Percentiles rank a stretch among this genome's conserved stretches.
These are phyloP conservation scores for Solanum clarkiae DNA, from an alignment of 257 asterid species.

Conservation along the genomic window DNA sequence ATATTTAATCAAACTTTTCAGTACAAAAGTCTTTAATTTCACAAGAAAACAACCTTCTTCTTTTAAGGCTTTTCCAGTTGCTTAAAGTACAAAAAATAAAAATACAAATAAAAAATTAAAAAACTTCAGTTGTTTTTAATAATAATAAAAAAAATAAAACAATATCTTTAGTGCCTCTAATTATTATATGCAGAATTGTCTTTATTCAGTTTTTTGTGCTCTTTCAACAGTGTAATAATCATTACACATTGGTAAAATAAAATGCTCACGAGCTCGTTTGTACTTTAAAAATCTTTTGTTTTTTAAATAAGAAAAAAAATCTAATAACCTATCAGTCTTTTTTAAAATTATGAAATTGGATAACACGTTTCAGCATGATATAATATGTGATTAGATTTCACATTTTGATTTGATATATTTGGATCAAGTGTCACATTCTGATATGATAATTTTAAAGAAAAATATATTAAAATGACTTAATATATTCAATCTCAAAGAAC, in stretches of 20 bases:
- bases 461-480: too few species aligned
- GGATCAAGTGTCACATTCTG: too few species aligned
- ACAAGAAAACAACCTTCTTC: not conserved
- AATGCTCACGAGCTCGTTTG: not conserved
- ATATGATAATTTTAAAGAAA: too few species aligned
- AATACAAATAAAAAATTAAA: not conserved
- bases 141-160: not conserved
- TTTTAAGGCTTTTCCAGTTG: slow-evolving; percentile 1
- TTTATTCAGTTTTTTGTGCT: not conserved
- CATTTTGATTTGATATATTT: too few species aligned
- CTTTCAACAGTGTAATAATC: not conserved
- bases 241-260: not conserved
- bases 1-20: not conserved
- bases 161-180: not conserved
- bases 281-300: not conserved
- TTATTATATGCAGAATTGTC: not conserved
- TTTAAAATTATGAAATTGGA: too few species aligned
- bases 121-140: not conserved
- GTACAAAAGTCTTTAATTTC: not conserved
- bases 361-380: too few species aligned
- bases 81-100: not conserved
- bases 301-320: too few species aligned
- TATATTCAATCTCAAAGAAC: too few species aligned
- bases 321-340: too few species aligned
- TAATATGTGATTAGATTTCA: too few species aligned